Percentiles rank a stretch among this genome's conserved stretches.
Evolutionary conservation across 2,329 filamentous ascomycete species (phyloP).

Genomic region (Aspergillus oerlinghausenensis): DNA sequence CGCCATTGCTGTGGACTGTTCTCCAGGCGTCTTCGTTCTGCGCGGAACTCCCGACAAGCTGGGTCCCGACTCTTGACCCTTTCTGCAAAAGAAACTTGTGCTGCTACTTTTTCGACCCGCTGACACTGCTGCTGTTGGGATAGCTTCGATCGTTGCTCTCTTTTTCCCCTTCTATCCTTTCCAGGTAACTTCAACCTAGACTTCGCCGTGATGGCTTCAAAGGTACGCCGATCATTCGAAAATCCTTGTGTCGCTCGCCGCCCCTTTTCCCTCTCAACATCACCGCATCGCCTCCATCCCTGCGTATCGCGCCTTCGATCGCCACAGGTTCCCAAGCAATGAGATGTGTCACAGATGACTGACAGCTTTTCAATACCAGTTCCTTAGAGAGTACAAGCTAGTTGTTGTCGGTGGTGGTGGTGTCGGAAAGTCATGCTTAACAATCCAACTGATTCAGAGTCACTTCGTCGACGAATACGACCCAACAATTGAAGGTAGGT

Average conservation of each 20-base stretch:
- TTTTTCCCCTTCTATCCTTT: constrained; percentile 7
- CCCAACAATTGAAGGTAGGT: constrained; percentile 88
- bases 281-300: constrained; percentile 5
- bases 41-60: constrained; percentile 23
- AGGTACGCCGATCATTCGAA: constrained; percentile 18
- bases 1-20: constrained; percentile 23
- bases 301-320: background rate
- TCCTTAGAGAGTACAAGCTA: constrained; percentile 87
- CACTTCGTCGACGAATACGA: constrained; percentile 99
- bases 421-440: constrained; percentile 98
- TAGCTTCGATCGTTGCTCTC: constrained; percentile 20
- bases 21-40: constrained; percentile 20
- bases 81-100: constrained; percentile 25
- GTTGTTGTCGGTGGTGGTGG: constrained; percentile 97
- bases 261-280: constrained; percentile 6
- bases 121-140: constrained; percentile 17
- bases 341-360: constrained; percentile 13
- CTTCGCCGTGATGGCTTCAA: constrained; percentile 25
- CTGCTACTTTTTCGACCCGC: constrained; percentile 20
- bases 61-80: constrained; percentile 25
- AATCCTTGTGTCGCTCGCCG: background rate
- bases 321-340: background rate
- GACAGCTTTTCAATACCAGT: constrained; percentile 46
- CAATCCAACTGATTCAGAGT: constrained; percentile 90
- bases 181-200: constrained; percentile 8